Base-by-base conservation (phyloP, 1,139 yeast species). In the Kluyveromyces sp. region DNA sequence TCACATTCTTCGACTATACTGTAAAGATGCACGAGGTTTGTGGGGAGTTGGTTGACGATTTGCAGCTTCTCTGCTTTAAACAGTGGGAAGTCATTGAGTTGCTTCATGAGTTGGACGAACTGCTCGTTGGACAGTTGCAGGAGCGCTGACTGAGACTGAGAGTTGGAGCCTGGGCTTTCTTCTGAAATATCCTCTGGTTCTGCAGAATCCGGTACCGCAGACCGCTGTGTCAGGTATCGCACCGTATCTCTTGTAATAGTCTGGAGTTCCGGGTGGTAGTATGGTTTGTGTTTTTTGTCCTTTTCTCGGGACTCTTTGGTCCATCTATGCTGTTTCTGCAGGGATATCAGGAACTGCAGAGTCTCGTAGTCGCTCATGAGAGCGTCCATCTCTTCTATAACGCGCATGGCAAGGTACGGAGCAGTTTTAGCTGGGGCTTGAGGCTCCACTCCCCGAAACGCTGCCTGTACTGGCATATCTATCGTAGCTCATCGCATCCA, bases 1-100 rank as follows among this genome's bases (percentile, higher is more conserved):
- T 89, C 97, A 62, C 96, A 89, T 61, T 92, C 97, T 58, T 92
- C 98, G 3, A 92, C 80, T 35, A 89, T 69, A 0, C 92, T 73
- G 61, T 79, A 87, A 45, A 92, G 70, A 34, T 78, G 82, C 3
- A 88, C 96, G 71, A 86, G 67, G 2, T 88, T 77, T 40, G 82
- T 69, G 0, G 97, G 97, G 34, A 88, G 73, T 3, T 79, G 70
- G 63, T 92, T 89, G 46, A 88, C 74, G 31, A 92, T 77, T 64
- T 89, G 96, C 34, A 92, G 68, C 56, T 83, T 80, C 59, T 92
- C 98, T 17, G 85, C 81, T 61, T 86, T 84, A 64, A 84, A 88
- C 49, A 92, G 68, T 29, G 74, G 74, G 51, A 73, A 78, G 28
- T 67, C 60, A 48, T 80, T 75, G 45, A 84, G 68, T 33, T 67